Evolutionary conservation across 768 basidiomycete species (phyloP), one percentile per base, ranked within the genome.

Genomic region (Chlorophyllum brunneum): DNA sequence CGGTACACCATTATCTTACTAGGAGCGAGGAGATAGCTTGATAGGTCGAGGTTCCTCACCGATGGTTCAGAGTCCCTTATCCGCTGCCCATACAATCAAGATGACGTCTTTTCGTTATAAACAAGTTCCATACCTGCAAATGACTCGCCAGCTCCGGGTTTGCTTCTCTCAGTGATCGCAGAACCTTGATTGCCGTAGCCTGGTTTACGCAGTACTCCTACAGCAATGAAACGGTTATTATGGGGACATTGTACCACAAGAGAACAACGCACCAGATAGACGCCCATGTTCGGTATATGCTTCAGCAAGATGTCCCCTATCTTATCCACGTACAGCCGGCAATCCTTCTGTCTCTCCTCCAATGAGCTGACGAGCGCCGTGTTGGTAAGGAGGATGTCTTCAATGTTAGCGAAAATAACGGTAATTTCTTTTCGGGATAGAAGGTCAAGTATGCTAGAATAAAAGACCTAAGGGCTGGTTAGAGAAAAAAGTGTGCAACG

Each of bases 121-220:
- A 20, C n/a, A 40, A 22, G 16, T 29, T 7, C 51, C 68, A 45
- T 53, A 90, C 91, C 73, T 86, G 83, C 23, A 95, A 68, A 61
- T 86, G 84, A 10, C 69, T 62, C 1, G 80, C 79, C 8, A 95
- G 67, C 18, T 81, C 82, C 0, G 81, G 74, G 54, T 89, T 86
- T 2, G 76, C 76, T 47, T 86, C 80, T 40, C 91, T 75, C 54
- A 89, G 64, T 0, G 86, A 83, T 57, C 90, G 85, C 29, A 95
- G 71, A 2, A 86, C 80, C 59, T 84, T 86, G 58, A 84, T 87
- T 0, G 88, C 92, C 9, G 74, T 83, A 6, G 72, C 74, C 66
- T 97, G 95, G 57, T 98, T 95, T 49, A 93, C 81, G 56, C 95
- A 98, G 62, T 97, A 98, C 49, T 85, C 83, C 86, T 94, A 49